phyloP scores from a whole-genome alignment of 1,139 yeast genomes.

The Saccharomycopsis hybrid region DNA sequence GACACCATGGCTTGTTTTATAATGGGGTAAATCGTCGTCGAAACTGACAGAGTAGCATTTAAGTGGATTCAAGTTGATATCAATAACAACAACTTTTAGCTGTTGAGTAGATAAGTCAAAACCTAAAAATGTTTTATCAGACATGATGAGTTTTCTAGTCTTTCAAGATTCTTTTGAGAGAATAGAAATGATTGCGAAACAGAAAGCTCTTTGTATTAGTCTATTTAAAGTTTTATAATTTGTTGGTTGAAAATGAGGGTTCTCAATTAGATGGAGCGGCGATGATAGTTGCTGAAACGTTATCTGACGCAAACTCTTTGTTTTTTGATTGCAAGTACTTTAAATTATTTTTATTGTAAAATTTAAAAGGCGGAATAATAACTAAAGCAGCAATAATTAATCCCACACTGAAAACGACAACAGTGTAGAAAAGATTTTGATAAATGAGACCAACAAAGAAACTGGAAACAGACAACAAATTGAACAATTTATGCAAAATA shows the following conservation, averaged over 20 bases:
- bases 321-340: slow-evolving; percentile 32
- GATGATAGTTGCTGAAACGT: slow-evolving; percentile 10
- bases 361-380: slow-evolving; percentile 48
- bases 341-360: slow-evolving; percentile 42
- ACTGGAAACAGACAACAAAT: slow-evolving; percentile 28
- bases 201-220: no score
- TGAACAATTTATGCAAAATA: slow-evolving; percentile 3
- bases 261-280: slow-evolving; percentile 2
- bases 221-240: neutral
- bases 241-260: no score
- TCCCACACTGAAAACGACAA: slow-evolving; percentile 34
- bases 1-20: slow-evolving; percentile 69
- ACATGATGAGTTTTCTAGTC: no score
- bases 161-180: no score
- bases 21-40: slow-evolving; percentile 54
- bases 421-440: slow-evolving; percentile 35
- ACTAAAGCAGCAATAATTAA: slow-evolving; percentile 33
- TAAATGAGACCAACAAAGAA: slow-evolving; percentile 40
- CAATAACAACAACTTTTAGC: slow-evolving; percentile 65
- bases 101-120: slow-evolving; percentile 90
- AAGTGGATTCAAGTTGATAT: slow-evolving; percentile 45
- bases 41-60: slow-evolving; percentile 64
- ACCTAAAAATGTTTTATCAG: slow-evolving; percentile 49
- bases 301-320: neutral
- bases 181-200: no score